Base-by-base conservation (phyloP, 2,329 filamentous ascomycete genomes). In the Samsoniella hepiali region DNA sequence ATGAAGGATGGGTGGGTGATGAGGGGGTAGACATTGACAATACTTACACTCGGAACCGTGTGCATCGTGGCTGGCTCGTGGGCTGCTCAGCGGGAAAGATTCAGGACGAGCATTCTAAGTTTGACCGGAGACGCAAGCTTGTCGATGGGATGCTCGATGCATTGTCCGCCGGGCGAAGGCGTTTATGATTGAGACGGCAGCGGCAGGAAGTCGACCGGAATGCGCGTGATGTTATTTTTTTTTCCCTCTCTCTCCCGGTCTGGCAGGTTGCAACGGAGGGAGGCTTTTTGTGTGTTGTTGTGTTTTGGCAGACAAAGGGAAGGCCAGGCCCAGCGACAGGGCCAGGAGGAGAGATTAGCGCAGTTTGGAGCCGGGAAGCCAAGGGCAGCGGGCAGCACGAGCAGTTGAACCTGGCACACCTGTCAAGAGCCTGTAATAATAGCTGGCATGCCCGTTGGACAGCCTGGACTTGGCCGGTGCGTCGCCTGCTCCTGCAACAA, bases 11-110 rank as follows among this genome's bases (percentile, higher is more conserved):
- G 42, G 56, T 31, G 49, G 55, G 22, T 50, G 56, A 32, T 29
- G 31, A 55, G 29, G 31, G 54, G 47, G 55, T 22, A 60, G 63
- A 60, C 38, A 13, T 65, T 36, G 44, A 54, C 51, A 62, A 51
- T 72, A 79, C 78, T 76, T 75, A 80, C 78, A 74, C 76, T 80
- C 70, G 81, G 81, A 76, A 83, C 78, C 69, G 81, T 78, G 79
- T 83, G 81, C 81, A 83, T 83, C 71, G 73, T 81, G 74, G 75
- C 75, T 71, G 72, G 71, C 69, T 71, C 74, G 71, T 75, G 74
- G 73, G 75, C 75, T 62, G 75, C 75, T 62, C 58, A 64, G 72
- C 70, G 70, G 70, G 69, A 73, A 70, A 72, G 71, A 71, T 71
- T 71, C 72, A 68, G 71, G 67, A 67, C 70, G 66, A 69, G 74